Conservation (phyloP, 2,329 filamentous ascomycete species). For the Ophiocordyceps camponoti-rufipedis region DNA sequence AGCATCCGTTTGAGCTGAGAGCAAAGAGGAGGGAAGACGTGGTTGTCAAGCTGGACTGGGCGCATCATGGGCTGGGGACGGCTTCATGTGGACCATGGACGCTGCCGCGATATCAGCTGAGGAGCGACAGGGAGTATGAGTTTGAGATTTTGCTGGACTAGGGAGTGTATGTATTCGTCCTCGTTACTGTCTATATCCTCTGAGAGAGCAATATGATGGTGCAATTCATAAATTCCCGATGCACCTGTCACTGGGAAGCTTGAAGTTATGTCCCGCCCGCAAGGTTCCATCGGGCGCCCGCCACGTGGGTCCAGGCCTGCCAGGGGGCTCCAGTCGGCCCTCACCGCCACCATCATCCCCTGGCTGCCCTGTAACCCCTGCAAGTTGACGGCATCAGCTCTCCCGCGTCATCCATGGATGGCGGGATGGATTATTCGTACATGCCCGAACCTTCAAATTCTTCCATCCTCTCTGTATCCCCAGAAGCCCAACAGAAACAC, state of each 20-base stretch:
- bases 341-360: background rate
- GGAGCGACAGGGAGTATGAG: slow-evolving; percentile 21
- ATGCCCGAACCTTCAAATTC: background rate
- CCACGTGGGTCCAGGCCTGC: no score
- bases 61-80: slow-evolving; percentile 43
- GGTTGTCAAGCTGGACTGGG: slow-evolving; percentile 39
- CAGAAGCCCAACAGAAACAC: background rate
- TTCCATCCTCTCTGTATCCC: background rate
- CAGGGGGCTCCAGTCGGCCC: background rate
- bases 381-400: no score
- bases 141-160: slow-evolving; percentile 25
- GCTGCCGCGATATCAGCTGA: slow-evolving; percentile 26
- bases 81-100: slow-evolving; percentile 43
- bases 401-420: no score
- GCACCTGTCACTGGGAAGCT: no score
- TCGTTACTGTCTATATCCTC: no score
- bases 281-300: no score
- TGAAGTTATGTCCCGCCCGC: no score
- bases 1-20: slow-evolving; percentile 42
- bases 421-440: no score
- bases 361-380: background rate
- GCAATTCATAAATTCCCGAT: no score
- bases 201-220: no score
- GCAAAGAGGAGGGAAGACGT: slow-evolving; percentile 29
- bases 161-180: background rate